A percentile compares a stretch with the other conserved stretches of the same genome.
Conservation (phyloP, 2,329 filamentous ascomycete genomes). For the Aspergillus pseudonomiae region DNA sequence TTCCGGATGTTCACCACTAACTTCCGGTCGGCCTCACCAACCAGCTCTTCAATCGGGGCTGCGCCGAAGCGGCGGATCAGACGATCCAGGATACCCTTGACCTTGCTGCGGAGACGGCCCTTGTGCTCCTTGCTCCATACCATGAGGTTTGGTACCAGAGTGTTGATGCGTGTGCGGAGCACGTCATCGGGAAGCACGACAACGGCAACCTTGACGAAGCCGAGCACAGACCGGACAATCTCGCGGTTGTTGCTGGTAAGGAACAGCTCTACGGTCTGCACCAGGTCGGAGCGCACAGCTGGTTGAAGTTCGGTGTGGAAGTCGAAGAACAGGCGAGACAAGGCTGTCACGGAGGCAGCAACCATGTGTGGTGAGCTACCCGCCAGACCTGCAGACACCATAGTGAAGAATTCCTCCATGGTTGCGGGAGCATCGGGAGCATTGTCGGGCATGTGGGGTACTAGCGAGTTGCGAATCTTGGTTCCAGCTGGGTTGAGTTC, state of each 20-base stretch:
- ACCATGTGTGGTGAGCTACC: conserved; percentile 96
- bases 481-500: conserved; percentile 55
- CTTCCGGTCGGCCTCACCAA: conserved; percentile 85
- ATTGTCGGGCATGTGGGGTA: conserved; percentile 82
- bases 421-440: conserved; percentile 76
- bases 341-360: conserved; percentile 90
- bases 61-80: conserved; percentile 91
- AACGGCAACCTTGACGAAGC: conserved; percentile 95
- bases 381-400: conserved; percentile 94
- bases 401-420: conserved; percentile 95
- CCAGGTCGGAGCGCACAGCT: conserved; percentile 76
- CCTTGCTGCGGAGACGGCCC: conserved; percentile 92
- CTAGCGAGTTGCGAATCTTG: conserved; percentile 85
- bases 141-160: conserved; percentile 85
- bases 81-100: conserved; percentile 95
- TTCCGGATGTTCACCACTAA: conserved; percentile 94
- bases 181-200: conserved; percentile 80
- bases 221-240: conserved; percentile 90
- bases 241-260: conserved; percentile 95
- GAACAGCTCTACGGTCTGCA: conserved; percentile 95
- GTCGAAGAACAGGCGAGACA: conserved; percentile 91
- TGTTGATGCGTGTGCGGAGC: conserved; percentile 74
- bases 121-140: conserved; percentile 98
- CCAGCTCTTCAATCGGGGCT: conserved; percentile 75
- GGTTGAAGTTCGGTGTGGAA: conserved; percentile 73